These are phyloP conservation scores for Akanthomyces dipterigenus DNA, from an alignment of 2,329 filamentous ascomycete genomes.

Conservation along the genomic window DNA sequence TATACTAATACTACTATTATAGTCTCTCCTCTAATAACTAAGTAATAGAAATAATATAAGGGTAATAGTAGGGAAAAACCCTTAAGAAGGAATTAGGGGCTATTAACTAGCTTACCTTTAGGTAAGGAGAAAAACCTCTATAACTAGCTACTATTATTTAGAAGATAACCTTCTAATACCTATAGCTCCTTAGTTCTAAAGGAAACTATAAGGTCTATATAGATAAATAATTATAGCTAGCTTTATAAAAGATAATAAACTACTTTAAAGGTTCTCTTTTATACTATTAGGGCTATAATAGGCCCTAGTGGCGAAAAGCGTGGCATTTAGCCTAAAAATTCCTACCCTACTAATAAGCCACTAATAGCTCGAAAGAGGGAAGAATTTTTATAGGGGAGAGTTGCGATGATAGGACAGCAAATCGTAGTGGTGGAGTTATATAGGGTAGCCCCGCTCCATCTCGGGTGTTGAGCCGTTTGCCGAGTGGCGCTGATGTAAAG, in stretches of 20 bases:
- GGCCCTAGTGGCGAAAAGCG: background rate
- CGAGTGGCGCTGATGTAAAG: background rate
- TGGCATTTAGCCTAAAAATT: too few relatives aligned
- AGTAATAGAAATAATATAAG: too few relatives aligned
- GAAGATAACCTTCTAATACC: slow-evolving; percentile 9
- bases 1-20: background rate
- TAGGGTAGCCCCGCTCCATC: background rate
- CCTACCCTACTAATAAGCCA: too few relatives aligned
- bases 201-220: background rate
- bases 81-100: slow-evolving; percentile 5
- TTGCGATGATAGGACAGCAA: too few relatives aligned
- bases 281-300: slow-evolving; percentile 1
- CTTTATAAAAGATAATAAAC: slow-evolving; percentile 8
- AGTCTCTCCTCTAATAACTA: too few relatives aligned
- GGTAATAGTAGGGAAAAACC: background rate
- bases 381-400: too few relatives aligned
- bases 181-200: slow-evolving; percentile 4
- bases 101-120: slow-evolving; percentile 3
- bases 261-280: slow-evolving; percentile 1
- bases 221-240: background rate
- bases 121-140: slow-evolving; percentile 10
- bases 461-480: background rate
- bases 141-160: slow-evolving; percentile 9
- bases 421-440: background rate
- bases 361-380: too few relatives aligned